A percentile compares a stretch with the other conserved stretches of the same genome.
Evolutionary conservation across 768 basidiomycete genomes (phyloP).

Genomic region (Basidioascus undulatus): DNA sequence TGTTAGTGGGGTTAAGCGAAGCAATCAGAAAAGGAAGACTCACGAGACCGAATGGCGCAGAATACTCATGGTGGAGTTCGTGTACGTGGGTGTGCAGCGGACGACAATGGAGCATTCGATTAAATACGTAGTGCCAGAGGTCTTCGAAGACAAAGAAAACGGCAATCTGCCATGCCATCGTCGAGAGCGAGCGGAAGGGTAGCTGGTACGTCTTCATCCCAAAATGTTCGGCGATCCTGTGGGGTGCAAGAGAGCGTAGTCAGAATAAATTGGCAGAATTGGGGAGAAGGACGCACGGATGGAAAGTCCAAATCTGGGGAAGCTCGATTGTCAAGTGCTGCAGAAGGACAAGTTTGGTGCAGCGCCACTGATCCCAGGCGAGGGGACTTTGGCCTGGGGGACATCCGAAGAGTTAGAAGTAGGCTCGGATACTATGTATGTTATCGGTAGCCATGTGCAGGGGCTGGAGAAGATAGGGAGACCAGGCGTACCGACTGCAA

Average conservation of each 20-base stretch:
- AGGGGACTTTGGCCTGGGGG: slow-evolving; percentile 47
- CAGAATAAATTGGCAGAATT: slow-evolving; percentile 17
- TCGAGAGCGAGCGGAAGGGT: slow-evolving; percentile 51
- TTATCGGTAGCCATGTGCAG: no score
- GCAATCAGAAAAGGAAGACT: no score
- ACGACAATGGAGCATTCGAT: no score
- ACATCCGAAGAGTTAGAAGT: no score
- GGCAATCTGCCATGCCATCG: slow-evolving; percentile 42
- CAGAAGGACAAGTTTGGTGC: slow-evolving; percentile 77
- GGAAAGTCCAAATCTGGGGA: slow-evolving; percentile 34
- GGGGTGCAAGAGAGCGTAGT: no score
- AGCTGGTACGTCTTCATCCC: slow-evolving; percentile 86
- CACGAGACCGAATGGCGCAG: slow-evolving; percentile 90
- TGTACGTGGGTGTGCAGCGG: slow-evolving; percentile 17
- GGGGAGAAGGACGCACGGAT: background rate
- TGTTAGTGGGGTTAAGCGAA: no score
- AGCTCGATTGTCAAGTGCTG: slow-evolving; percentile 90
- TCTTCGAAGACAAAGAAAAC: slow-evolving; percentile 98
- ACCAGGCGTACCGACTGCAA: slow-evolving; percentile 23
- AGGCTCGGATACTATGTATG: no score
- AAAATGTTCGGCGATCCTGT: slow-evolving; percentile 43
- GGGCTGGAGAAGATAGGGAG: no score
- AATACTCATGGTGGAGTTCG: slow-evolving; percentile 74
- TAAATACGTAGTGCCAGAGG: slow-evolving; percentile 72
- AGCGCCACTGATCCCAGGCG: slow-evolving; percentile 72